phyloP scores from a whole-genome alignment of 2,329 filamentous ascomycete species.

The Davidsoniella eucalypti region DNA sequence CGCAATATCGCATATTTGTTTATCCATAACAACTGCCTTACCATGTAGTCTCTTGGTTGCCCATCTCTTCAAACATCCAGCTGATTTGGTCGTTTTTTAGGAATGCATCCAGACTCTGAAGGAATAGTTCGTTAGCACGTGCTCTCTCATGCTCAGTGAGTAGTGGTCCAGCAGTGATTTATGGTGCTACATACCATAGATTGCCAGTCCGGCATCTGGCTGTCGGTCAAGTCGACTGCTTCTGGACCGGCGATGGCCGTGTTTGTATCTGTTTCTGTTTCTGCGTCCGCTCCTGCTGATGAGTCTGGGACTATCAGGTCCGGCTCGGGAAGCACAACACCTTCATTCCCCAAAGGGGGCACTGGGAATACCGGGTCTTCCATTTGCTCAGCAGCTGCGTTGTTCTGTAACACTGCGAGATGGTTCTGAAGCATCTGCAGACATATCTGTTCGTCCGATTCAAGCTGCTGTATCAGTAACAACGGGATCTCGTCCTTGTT shows the following conservation, averaged over 20 bases:
- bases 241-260: neutral
- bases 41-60: neutral
- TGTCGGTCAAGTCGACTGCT: neutral
- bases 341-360: too few species aligned
- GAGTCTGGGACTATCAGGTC: too few species aligned
- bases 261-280: neutral
- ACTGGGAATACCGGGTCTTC: too few species aligned
- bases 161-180: neutral
- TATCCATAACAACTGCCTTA: neutral
- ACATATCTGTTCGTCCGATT: constrained; percentile 21
- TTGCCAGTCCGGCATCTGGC: constrained; percentile 8
- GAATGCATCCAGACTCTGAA: constrained; percentile 3
- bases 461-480: constrained; percentile 23
- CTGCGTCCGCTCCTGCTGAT: too few species aligned
- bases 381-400: too few species aligned
- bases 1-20: neutral
- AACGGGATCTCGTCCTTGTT: constrained; percentile 20
- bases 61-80: constrained; percentile 7
- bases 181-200: constrained; percentile 4
- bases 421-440: constrained; percentile 21
- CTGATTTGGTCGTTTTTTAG: constrained; percentile 1
- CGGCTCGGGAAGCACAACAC: too few species aligned
- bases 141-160: neutral
- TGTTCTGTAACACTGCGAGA: neutral
- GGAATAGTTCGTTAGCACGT: neutral